Base-by-base conservation (phyloP, 805 yeast genomes). In the Suhomyces vadensis region DNA sequence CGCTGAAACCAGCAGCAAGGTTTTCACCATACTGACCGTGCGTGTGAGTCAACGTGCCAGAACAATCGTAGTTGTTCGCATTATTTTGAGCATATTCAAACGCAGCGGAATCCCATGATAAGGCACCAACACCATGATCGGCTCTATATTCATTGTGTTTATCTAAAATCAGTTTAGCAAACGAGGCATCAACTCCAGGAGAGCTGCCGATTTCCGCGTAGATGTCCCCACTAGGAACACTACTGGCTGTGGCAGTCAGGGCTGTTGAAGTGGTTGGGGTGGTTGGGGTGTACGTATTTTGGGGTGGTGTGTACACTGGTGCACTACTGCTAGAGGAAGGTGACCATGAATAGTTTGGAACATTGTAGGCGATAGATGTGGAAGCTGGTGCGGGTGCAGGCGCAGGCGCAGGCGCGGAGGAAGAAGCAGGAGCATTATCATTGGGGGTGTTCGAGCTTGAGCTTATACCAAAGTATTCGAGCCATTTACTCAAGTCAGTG, bases 1-100 rank as follows among this genome's bases (percentile, higher is more conserved):
- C 36, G 14, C 53, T 45, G 47, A 50, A 66, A 0, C 73, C 73
- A 14, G 67, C 69, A 10, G 70, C 71, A 46, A 67, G 58, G 49
- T 66, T 67, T 44, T 67, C 73, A 14, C 73, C 73, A 41, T 50
- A 67, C 20, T 52, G 66, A 6, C 71, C 73, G 43, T 58, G 64
- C 13, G 67, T 63, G 47, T 67, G 71, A 2, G 67, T 63, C 48
- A 67, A 60, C 13, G 56, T 53, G 3, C 73, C 73, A 2, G 69
- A 64, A 49, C 73, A 67, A 43, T 64, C 69, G 51, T 66, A 66
- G 42, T 51, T 56, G 44, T 65, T 60, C 11, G 73, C 73, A 36
- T 61, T 55, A 37, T 57, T 57, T 42, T 63, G 52, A 5, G 73
- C 71, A 46, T 65, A 67, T 35, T 54, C 46, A 55, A 63, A 66